Evolutionary conservation across 2,329 filamentous ascomycete genomes (phyloP), one percentile per base, ranked within the genome.

Genomic region (Botrytis galanthina): DNA sequence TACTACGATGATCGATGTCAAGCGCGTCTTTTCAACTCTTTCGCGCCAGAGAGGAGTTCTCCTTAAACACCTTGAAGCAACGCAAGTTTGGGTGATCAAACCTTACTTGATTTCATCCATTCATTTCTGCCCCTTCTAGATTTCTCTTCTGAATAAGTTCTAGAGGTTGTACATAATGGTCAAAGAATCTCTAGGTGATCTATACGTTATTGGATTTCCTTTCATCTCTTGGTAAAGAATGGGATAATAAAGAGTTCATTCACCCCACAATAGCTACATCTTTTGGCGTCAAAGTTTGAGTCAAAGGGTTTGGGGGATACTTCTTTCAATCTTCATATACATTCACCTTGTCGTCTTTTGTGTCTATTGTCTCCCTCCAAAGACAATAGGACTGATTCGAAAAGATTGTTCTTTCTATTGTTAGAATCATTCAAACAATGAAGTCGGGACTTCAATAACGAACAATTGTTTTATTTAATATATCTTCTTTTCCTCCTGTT

Each of bases 371-470:
- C 44, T 20, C 37, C 46, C 9, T 4, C 4, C 26, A 16, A n/a
- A n/a, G 48, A 72, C 62, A 68, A 72, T 72, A 60, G 37, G 44
- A 46, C 60, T 16, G 22, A n/a, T 57, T 26, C 20, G 8, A 32
- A 9, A 48, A 59, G 76, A 73, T 73, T 78, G 69, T 51, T 71
- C 7, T 54, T 74, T 71, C 64, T 73, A 77, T 78, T 79, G 75
- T 78, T 63, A 32, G 35, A 29, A 37, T 67, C 54, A 69, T 74
- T 68, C 57, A 68, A 64, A 77, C 75, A 80, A 77, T 77, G 75
- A 63, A 66, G 64, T 77, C 64, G 46, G 68, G 64, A 32, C 69
- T 51, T 76, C 74, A 78, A 76, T 75, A 60, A 57, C 29, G 51
- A 77, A 67, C 70, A 73, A 73, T 75, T 68, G 29, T 75, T 62